phyloP scores from a whole-genome alignment of 345 rosid genomes.

The Abelmoschus esculentus region DNA sequence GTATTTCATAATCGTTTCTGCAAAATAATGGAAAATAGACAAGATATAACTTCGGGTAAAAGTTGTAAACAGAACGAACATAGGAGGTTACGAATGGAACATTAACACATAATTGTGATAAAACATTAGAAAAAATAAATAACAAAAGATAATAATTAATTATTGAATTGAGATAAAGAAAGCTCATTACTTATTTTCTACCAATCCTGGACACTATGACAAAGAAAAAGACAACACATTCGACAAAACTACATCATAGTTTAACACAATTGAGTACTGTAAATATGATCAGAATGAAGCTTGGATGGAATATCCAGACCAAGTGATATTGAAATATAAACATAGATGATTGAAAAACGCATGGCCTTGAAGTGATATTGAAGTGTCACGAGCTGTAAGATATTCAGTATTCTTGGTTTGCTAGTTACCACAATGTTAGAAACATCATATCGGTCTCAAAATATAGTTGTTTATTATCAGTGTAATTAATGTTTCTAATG shows the following conservation, averaged over 20 bases:
- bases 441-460: too few relatives aligned
- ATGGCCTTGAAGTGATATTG: background rate
- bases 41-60: too few relatives aligned
- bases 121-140: background rate
- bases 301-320: background rate
- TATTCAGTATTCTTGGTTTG: too few relatives aligned
- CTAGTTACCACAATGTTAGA: too few relatives aligned
- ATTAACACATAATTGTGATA: background rate
- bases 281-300: background rate
- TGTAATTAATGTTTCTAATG: too few relatives aligned
- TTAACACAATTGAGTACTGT: background rate
- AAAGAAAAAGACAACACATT: background rate
- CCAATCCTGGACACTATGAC: background rate
- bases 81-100: background rate
- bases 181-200: background rate
- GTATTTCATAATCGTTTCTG: conserved; percentile 91
- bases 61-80: too few relatives aligned
- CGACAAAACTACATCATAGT: background rate
- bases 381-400: too few relatives aligned
- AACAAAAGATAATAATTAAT: background rate
- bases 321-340: background rate
- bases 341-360: background rate
- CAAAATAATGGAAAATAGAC: conserved; percentile 9
- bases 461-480: too few relatives aligned
- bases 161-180: background rate